Evolutionary conservation across 176 grass and related monocot genomes (phyloP), one percentile per base, ranked within the genome.

Genomic region (Cenchrus purpureus): DNA sequence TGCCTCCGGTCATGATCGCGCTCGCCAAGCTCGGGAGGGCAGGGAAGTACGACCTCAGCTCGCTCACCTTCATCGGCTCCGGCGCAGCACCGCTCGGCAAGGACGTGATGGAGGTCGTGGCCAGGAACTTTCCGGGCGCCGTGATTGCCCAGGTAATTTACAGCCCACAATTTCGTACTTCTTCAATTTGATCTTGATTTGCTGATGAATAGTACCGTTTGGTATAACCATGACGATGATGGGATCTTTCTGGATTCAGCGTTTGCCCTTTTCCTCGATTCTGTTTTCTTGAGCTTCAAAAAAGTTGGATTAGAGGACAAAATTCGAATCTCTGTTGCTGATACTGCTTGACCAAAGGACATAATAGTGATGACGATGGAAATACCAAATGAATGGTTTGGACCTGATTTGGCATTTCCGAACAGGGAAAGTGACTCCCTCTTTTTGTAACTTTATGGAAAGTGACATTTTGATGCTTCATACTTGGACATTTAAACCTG

Each of bases 41-140:
- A 12, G 81, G 84, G 29, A 95, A 91, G 76, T 94, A 92, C 78
- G 92, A 98, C 67, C 89, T 98, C 55, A 90, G 83, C 86, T 98
- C 96, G 10, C 85, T 98, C 22, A 90, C 0, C 69, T 75, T 91
- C 37, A 71, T 98, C 64, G 91, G 88, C 40, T 95, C 96, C 7
- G 96, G 96, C n/a, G 96, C 96, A 2, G 96, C 96, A 2, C 96
- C 96, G n/a, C 80, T 98, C 32, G 89, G 96, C 69, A 98, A 95
- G 90, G 93, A 98, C 65, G 87, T 98, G 13, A 98, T 98, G 96
- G 91, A 90, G 78, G 86, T 76, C 31, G 93, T 98, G 56, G 84
- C 91, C 68, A 98, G 66, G 45, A 90, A 90, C 37, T 88, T 98
- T 63, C 89, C 89, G 10, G 19, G 83, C 65, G 66, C 87, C 10